phyloP scores from a whole-genome alignment of 306 rosid genomes.

The Medicago lupulina region DNA sequence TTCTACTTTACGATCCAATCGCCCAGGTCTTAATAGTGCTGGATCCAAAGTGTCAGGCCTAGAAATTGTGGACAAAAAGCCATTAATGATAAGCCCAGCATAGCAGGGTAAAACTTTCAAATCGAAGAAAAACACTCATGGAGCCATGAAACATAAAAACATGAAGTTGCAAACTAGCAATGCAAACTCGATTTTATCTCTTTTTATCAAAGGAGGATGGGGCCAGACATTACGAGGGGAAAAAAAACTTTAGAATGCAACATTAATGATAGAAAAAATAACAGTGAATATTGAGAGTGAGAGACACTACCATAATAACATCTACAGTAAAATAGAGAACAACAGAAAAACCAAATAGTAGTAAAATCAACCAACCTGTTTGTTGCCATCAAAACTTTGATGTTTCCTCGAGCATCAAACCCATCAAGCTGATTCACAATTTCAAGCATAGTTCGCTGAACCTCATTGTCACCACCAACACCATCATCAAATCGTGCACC shows the following conservation, averaged over 20 bases:
- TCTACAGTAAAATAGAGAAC: neutral
- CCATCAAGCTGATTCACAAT: slow-evolving; percentile 99
- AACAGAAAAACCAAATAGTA: neutral
- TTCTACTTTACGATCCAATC: slow-evolving; percentile 97
- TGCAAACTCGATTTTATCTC: neutral
- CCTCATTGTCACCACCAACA: slow-evolving; percentile 98
- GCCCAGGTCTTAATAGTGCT: slow-evolving; percentile 92
- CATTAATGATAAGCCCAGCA: slow-evolving; percentile 7
- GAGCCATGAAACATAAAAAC: slow-evolving; percentile 4
- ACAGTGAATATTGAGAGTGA: neutral
- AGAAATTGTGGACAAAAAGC: slow-evolving; percentile 34
- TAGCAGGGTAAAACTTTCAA: neutral
- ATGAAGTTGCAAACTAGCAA: slow-evolving; percentile 14
- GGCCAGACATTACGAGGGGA: neutral
- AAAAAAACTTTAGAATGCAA: slow-evolving; percentile 23
- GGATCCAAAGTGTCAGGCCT: slow-evolving; percentile 99
- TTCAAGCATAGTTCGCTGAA: slow-evolving; percentile 98
- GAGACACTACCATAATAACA: neutral
- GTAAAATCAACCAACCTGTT: slow-evolving; percentile 69
- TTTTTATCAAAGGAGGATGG: neutral
- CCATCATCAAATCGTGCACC: slow-evolving; percentile 99
- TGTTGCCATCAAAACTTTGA: slow-evolving; percentile 97
- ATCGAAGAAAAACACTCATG: neutral
- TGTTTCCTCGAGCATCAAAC: slow-evolving; percentile 96
- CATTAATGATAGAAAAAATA: neutral